Conservation (phyloP, 371 early-diverging fungal species). For the Mortierella sp. region DNA sequence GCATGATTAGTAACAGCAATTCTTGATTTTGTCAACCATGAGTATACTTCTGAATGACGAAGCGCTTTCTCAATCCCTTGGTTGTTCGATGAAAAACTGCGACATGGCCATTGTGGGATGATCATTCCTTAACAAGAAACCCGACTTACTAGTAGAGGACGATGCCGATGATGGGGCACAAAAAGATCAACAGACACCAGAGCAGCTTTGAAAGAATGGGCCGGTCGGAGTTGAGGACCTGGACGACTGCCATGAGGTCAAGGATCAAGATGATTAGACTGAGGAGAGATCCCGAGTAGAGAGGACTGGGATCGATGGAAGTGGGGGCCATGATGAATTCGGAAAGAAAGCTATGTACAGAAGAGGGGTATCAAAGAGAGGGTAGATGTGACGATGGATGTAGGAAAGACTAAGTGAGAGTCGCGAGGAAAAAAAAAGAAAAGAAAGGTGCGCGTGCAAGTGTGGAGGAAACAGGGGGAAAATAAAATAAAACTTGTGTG, state of each 20-base stretch:
- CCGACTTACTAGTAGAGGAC: constrained; percentile 70
- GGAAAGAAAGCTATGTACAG: constrained; percentile 8
- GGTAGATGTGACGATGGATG: neutral
- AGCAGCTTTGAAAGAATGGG: constrained; percentile 62
- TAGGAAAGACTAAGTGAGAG: neutral
- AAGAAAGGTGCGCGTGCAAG: neutral
- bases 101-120: neutral
- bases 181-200: constrained; percentile 69
- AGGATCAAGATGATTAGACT: constrained; percentile 66
- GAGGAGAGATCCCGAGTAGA: constrained; percentile 54
- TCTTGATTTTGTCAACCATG: too few species aligned
- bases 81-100: neutral
- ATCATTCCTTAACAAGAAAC: neutral
- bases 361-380: neutral
- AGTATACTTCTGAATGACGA: too few species aligned
- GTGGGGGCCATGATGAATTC: constrained; percentile 34
- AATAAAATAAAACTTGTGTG: neutral
- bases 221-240: constrained; percentile 68
- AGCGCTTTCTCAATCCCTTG: too few species aligned
- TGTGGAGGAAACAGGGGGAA: neutral
- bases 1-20: too few species aligned
- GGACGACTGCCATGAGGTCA: constrained; percentile 67
- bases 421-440: neutral
- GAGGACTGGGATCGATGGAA: constrained; percentile 22
- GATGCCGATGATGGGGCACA: constrained; percentile 68